These are phyloP conservation scores for Phytophthora pini DNA, from an alignment of 352 stramenopile species.

Conservation along the genomic window DNA sequence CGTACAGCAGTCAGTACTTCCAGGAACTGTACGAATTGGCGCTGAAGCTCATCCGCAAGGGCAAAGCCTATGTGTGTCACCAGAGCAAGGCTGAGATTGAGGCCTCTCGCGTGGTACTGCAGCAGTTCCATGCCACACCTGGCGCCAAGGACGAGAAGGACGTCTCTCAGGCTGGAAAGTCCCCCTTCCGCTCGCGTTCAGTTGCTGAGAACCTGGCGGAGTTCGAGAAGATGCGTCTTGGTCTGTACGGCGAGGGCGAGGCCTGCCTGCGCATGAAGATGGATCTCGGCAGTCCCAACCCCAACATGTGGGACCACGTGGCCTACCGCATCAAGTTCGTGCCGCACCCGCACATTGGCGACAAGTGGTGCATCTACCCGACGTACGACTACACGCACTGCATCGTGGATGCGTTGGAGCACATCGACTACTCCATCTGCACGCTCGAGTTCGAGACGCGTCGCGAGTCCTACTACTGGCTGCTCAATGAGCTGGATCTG, in stretches of 20 bases:
- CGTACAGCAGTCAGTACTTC: conserved; percentile 99
- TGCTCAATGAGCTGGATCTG: conserved; percentile 96
- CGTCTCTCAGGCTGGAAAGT: conserved; percentile 70
- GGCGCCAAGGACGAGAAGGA: conserved; percentile 65
- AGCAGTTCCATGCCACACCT: conserved; percentile 75
- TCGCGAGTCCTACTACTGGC: conserved; percentile 99
- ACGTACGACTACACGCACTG: conserved; percentile 99
- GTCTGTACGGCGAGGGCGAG: conserved; percentile 86
- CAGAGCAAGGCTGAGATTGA: conserved; percentile 87
- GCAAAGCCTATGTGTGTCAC: conserved; percentile 97
- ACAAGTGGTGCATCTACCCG: conserved; percentile 99
- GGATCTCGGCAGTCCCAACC: conserved; percentile 97
- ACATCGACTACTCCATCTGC: conserved; percentile 99
- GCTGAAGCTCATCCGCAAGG: conserved; percentile 94
- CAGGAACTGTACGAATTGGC: conserved; percentile 97
- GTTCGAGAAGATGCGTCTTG: conserved; percentile 98
- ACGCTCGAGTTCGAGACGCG: conserved; percentile 99
- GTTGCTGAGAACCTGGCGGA: conserved; percentile 96
- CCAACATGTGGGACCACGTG: conserved; percentile 99
- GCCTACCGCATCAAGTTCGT: conserved; percentile 99
- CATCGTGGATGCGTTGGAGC: conserved; percentile 97
- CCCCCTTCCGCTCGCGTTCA: conserved; percentile 91
- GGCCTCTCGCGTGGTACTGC: conserved; percentile 67
- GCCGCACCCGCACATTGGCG: conserved; percentile 96
- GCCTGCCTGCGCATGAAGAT: conserved; percentile 98